Evolutionary conservation across 768 basidiomycete species (phyloP).

Genomic region (Leccinum incarnatum): DNA sequence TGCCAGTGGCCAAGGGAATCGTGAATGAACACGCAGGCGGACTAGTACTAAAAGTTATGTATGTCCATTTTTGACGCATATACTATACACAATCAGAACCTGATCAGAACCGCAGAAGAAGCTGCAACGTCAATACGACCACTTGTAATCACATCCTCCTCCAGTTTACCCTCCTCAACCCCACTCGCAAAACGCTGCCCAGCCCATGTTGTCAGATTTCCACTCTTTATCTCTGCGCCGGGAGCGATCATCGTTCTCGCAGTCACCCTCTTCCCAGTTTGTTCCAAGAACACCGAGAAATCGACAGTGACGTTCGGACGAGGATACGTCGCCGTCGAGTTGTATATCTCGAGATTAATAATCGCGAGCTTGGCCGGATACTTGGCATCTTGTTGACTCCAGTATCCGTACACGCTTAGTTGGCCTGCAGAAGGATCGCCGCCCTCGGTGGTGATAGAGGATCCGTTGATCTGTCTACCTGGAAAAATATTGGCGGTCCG

Average conservation of each 20-base stretch:
- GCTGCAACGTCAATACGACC: conserved; percentile 36
- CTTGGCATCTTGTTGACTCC: conserved; percentile 34
- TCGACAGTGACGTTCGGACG: conserved; percentile 46
- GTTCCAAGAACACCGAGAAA: conserved; percentile 40
- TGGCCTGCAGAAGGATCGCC: conserved; percentile 49
- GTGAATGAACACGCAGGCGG: not conserved
- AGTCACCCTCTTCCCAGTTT: conserved; percentile 28
- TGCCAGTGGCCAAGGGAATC: not conserved
- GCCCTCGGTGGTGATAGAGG: conserved; percentile 48
- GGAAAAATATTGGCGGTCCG: conserved; percentile 50
- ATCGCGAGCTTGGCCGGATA: conserved; percentile 47
- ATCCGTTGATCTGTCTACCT: conserved; percentile 50
- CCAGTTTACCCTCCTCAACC: conserved; percentile 34
- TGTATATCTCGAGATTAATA: conserved; percentile 51
- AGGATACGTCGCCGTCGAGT: conserved; percentile 41
- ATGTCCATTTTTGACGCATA: not conserved
- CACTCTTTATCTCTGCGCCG: conserved; percentile 45
- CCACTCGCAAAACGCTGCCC: conserved; percentile 46
- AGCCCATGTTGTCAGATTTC: conserved; percentile 47
- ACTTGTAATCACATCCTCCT: conserved; percentile 38
- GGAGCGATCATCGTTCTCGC: conserved; percentile 45
- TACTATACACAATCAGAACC: not conserved
- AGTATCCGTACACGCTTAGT: conserved; percentile 51
- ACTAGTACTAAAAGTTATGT: too few relatives aligned
- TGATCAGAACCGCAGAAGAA: conserved; percentile 39